Evolutionary conservation across 2,329 filamentous ascomycete genomes (phyloP).

Genomic region (Trichothecium roseum): DNA sequence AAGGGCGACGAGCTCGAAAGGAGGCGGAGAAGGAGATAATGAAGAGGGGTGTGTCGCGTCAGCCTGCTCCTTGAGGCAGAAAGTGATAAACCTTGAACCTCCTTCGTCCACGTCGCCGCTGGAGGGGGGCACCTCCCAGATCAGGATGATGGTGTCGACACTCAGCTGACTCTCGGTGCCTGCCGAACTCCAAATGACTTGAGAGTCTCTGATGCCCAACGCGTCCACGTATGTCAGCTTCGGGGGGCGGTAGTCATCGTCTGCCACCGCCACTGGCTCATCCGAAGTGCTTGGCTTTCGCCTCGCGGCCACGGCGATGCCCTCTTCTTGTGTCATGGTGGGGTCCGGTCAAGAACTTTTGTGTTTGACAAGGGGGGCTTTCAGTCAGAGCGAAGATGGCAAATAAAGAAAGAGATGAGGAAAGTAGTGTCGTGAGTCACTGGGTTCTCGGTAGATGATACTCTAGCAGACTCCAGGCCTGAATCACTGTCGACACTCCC

Average conservation of each 20-base stretch:
- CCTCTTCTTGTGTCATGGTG: no score
- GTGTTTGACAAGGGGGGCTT: no score
- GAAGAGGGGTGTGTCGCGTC: conserved; percentile 9
- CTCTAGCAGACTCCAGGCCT: no score
- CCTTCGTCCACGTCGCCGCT: conserved; percentile 1
- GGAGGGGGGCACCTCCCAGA: conserved; percentile 9
- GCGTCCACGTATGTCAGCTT: conserved; percentile 2
- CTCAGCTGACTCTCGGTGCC: conserved; percentile 8
- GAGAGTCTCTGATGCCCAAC: conserved; percentile 9
- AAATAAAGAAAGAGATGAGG: no score
- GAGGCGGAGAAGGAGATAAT: conserved; percentile 4
- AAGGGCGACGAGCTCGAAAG: conserved; percentile 18
- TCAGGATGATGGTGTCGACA: conserved; percentile 18
- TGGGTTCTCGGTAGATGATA: no score
- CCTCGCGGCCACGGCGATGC: no score
- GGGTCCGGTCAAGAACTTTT: no score
- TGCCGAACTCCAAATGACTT: conserved; percentile 16
- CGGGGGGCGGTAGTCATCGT: background rate
- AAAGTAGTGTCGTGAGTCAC: no score
- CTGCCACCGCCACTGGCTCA: no score
- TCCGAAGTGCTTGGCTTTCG: no score
- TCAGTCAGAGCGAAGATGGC: no score
- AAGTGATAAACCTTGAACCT: conserved; percentile 16
- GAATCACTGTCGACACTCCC: no score
- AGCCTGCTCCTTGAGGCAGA: conserved; percentile 25